Base-by-base conservation (phyloP, 371 early-diverging fungal genomes). In the Dichotomocladium elegans region DNA sequence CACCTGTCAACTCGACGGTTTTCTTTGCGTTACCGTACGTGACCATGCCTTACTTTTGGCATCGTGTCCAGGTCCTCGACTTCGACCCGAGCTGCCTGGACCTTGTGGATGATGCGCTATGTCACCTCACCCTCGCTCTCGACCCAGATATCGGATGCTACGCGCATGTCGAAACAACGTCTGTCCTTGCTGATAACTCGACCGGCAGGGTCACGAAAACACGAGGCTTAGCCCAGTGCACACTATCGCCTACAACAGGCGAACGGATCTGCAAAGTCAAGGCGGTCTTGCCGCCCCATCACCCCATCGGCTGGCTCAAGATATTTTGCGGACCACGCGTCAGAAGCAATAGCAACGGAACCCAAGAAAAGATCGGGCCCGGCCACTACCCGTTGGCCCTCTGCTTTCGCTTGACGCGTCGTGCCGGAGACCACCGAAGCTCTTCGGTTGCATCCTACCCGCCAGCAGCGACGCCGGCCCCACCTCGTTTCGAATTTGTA, bases 1-100 rank as follows among this genome's bases (percentile, higher is more conserved):
- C 74, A 11, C 55, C 70, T 0, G n/a, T 74, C 11, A 54, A 52
- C 12, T 41, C 55, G 0, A 25, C 37, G 7, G 57, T 64, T 1
- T 77, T 73, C 35, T 72, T 73, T 34, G 26, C 50, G 14, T 27
- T 77, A 19, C 77, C 77, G 7, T 63, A 65, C 42, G 70, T 72
- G 1, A 61, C 66, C 30, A 49, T 61, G 12, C 48, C 70, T 0
- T 77, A 66, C 34, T 74, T 74, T 44, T 50, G 51, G 43, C 56
- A 75, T 26, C 58, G 42, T 3, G 51, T 74, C 11, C 58, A 52
- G 10, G 48, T 74, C 6, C 12, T 70, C 3, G 17, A 61, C 9
- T 68, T 44, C n/a, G 45, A 52, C 34, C 55, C 57, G 3, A 31
- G 35, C 4, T 31, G 19, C 6, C 34, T 54, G 0, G 45, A 43